phyloP scores from a whole-genome alignment of 2,329 filamentous ascomycete genomes.

The Lecanicillium sp. region DNA sequence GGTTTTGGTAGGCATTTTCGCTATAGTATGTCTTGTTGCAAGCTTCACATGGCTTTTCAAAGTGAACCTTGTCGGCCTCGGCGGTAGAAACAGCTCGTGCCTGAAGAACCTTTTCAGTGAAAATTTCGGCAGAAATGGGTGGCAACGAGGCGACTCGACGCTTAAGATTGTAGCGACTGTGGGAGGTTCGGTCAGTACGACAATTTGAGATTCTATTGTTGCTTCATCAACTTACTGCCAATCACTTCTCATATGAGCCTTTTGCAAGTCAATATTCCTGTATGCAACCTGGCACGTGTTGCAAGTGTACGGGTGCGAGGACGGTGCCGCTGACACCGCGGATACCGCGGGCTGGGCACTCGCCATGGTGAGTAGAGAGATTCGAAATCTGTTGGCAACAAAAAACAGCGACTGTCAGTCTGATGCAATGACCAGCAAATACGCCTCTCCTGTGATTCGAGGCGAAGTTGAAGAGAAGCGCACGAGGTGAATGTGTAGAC shows the following conservation, averaged over 20 bases:
- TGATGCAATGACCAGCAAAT: no score
- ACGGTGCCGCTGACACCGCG: slow-evolving; percentile 19
- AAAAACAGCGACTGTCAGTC: no score
- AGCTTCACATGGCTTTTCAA: slow-evolving; percentile 71
- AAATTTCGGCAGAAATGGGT: slow-evolving; percentile 83
- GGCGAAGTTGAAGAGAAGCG: no score
- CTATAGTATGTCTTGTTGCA: slow-evolving; percentile 94
- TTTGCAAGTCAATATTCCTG: slow-evolving; percentile 84
- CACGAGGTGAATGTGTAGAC: slow-evolving; percentile 1
- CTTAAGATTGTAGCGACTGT: slow-evolving; percentile 89
- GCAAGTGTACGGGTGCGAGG: slow-evolving; percentile 87
- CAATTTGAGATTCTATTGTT: slow-evolving; percentile 1
- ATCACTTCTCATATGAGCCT: slow-evolving; percentile 94
- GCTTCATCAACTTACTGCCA: slow-evolving; percentile 69
- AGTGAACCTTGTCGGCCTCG: slow-evolving; percentile 80
- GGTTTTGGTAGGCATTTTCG: slow-evolving; percentile 92
- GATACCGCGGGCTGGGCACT: slow-evolving; percentile 23
- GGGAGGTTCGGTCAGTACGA: slow-evolving; percentile 3
- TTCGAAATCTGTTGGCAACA: no score
- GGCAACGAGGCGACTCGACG: slow-evolving; percentile 84
- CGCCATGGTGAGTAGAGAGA: slow-evolving; percentile 35
- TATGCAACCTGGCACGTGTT: slow-evolving; percentile 98
- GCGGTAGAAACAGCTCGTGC: slow-evolving; percentile 78
- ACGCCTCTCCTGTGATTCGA: no score
- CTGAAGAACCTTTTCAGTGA: slow-evolving; percentile 90